Evolutionary conservation across 441 rosid species (phyloP), one percentile per base, ranked within the genome.

Genomic region (Aquilaria agallochum): DNA sequence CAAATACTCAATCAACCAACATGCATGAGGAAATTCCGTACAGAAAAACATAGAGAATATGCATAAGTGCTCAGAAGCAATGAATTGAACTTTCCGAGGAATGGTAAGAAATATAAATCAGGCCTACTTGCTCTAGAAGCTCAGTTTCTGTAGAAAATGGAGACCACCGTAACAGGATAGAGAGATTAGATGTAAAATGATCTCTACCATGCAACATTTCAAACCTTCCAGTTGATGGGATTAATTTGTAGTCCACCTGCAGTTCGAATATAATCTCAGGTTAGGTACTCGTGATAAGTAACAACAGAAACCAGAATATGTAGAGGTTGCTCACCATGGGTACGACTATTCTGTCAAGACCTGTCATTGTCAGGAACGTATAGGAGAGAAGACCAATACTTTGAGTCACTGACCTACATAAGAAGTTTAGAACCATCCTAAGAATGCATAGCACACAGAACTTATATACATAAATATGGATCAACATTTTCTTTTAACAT

Each of bases 311-410:
- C 45, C 53, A 36, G 59, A 42, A n/a, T 13, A 68, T 56, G 48
- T 51, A 42, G 55, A 68, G 42, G 56, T 70, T 72, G 77, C 87
- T 83, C 63, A 95, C 96, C 87, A 95, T 91, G 55, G 99, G 97
- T 58, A 95, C 97, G 53, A 89, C 88, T 61, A 95, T 91, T 73
- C 97, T 81, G 68, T 95, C 89, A 76, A 80, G 78, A 57, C 96
- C 94, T 12, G 86, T 82, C 61, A 42, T 81, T 15, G 84, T 78
- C 75, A 95, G 79, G 81, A 86, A 95, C 46, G 99, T 84, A 69
- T 87, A 95, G 51, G 99, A 94, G 32, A 95, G 87, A 64, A 91
- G 94, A 64, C 99, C 99, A 11, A 91, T 77, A 76, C 96, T 91
- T 67, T 81, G 94, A 65, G 96, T 86, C 76, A 73, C 70, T 7